Evolutionary conservation across 495 filamentous ascomycete species (phyloP), one percentile per base, ranked within the genome.

Genomic region (Aspergillus homomorphus): DNA sequence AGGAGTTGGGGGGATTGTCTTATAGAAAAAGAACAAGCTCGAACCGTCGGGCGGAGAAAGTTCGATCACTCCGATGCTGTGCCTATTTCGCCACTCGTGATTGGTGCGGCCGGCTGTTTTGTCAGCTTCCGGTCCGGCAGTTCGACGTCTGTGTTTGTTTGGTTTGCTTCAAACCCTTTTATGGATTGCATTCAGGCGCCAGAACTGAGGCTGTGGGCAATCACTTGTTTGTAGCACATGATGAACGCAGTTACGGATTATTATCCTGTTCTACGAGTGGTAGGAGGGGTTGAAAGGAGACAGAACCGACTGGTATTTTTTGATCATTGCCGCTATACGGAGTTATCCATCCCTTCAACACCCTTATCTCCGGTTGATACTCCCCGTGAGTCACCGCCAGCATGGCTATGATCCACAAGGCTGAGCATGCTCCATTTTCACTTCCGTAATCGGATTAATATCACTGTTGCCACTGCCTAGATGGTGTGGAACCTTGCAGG

Each of bases 11-110:
- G 33, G 33, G 33, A 38, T 38, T 38, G 33, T 38, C 33, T 44
- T 24, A 53, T 53, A 49, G 56, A 60, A 66, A 68, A 53, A 65
- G 66, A 72, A 68, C 60, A 63, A 60, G 56, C 64, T 66, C 64
- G 63, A 70, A 69, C 33, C 51, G 21, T 50, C 21, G 41, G 57
- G 53, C 55, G 51, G 55, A 59, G 49, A 53, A 58, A 33, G 22
- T 46, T 51, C 28, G 56, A 62, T 68, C 67, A 69, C 64, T 70
- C 66, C 70, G 62, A 61, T 59, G 57, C 42, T 33, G 48, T 51
- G 63, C 20, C 51, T 55, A 56, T 56, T 62, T 45, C 22, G 0
- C 23, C 46, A 3, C 1, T 4, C 14, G 16, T 67, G 57, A 73
- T 73, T 73, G 68, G 70, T 53, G 0, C 16, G 30, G 6, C 8